Evolutionary conservation across 352 stramenopile species (phyloP).

Genomic region (Blastocystis sp.): DNA sequence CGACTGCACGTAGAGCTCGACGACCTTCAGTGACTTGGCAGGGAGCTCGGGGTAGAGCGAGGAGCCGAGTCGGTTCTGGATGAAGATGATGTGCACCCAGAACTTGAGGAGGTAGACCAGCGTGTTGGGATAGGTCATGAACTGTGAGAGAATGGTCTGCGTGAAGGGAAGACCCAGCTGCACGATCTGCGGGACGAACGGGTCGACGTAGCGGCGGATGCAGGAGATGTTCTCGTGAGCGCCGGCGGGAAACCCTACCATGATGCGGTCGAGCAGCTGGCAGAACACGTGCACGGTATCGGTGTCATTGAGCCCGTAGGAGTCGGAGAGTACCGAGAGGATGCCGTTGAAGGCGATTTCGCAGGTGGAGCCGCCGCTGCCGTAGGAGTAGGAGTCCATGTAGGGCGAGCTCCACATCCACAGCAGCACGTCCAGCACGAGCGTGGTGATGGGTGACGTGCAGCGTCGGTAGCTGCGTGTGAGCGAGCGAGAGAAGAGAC

Average conservation of each 20-base stretch:
- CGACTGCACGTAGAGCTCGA: not conserved
- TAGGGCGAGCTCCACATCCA: not conserved
- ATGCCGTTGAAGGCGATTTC: not conserved
- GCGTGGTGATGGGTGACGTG: not conserved
- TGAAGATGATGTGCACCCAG: not conserved
- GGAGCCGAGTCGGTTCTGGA: not conserved
- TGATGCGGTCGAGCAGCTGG: conserved; percentile 25
- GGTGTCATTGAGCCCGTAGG: conserved; percentile 21
- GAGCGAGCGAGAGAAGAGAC: not conserved
- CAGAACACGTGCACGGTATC: conserved; percentile 42
- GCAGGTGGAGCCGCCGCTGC: not conserved
- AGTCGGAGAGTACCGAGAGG: not conserved
- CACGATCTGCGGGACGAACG: not conserved
- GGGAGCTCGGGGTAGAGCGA: not conserved
- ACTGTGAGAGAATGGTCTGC: not conserved
- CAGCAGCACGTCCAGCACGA: not conserved
- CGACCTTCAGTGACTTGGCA: not conserved
- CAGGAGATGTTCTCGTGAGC: not conserved
- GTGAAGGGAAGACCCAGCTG: not conserved
- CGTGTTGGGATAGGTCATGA: not conserved
- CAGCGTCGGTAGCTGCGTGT: not conserved
- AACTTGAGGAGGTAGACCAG: conserved; percentile 13
- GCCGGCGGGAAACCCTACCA: not conserved
- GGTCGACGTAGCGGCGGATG: not conserved
- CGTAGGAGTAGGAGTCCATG: not conserved